Conservation (phyloP, 768 basidiomycete genomes). For the Mrakia blollopis region DNA sequence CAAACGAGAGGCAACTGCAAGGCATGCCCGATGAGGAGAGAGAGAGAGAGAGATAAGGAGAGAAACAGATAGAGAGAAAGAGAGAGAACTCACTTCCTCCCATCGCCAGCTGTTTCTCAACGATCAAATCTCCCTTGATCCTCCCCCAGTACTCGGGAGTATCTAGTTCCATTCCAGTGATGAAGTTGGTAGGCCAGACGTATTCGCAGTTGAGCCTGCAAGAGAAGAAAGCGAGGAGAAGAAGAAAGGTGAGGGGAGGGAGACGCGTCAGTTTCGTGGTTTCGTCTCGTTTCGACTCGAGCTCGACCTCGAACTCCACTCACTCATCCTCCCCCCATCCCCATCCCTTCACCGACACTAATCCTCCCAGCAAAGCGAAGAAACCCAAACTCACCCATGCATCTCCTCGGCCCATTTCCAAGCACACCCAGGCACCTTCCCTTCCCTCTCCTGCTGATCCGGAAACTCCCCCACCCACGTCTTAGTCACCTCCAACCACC, state of each 20-base stretch:
- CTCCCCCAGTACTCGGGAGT: slow-evolving; percentile 71
- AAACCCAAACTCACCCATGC: slow-evolving; percentile 14
- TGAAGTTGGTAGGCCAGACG: slow-evolving; percentile 70
- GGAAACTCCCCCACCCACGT: slow-evolving; percentile 4
- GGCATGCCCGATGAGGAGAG: background rate
- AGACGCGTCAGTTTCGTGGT: background rate
- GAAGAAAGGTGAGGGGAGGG: background rate
- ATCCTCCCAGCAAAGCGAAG: background rate
- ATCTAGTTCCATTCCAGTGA: slow-evolving; percentile 62
- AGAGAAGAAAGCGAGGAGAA: slow-evolving; percentile 33
- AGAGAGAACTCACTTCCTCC: slow-evolving; percentile 60
- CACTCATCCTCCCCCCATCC: too few relatives aligned
- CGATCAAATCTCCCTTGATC: slow-evolving; percentile 60
- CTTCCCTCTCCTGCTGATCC: slow-evolving; percentile 19
- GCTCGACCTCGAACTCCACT: too few relatives aligned
- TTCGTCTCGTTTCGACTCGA: background rate
- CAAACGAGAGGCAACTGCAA: too few relatives aligned
- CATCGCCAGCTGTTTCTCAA: slow-evolving; percentile 78
- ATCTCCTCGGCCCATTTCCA: slow-evolving; percentile 26
- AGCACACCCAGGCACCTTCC: slow-evolving; percentile 20
- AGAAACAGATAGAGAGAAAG: background rate
- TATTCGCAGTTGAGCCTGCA: slow-evolving; percentile 76
- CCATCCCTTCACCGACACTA: background rate
- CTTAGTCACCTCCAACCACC: background rate
- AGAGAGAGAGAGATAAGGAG: too few relatives aligned